A percentile compares a stretch with the other conserved stretches of the same genome.
phyloP scores from a whole-genome alignment of 2,329 filamentous ascomycete genomes.

The Paramyrothecium sp. region DNA sequence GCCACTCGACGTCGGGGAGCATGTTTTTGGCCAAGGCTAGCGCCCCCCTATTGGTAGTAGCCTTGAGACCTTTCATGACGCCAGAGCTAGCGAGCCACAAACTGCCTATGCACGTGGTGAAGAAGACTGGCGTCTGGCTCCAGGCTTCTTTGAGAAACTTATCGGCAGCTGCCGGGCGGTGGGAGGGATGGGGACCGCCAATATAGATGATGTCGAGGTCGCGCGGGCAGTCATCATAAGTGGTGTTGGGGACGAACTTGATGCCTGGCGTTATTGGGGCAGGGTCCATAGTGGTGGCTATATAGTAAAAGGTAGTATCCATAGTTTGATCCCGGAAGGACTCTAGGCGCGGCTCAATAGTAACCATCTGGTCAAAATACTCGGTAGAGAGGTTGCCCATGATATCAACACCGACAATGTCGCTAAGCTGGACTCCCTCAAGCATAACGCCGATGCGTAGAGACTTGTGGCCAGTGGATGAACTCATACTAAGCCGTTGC shows the following conservation, averaged over 20 bases:
- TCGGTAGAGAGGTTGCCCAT: slow-evolving; percentile 27
- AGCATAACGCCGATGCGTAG: slow-evolving; percentile 38
- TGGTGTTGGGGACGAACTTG: slow-evolving; percentile 31
- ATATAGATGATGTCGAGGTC: slow-evolving; percentile 38
- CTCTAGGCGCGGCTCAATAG: not conserved
- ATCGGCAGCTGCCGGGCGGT: slow-evolving; percentile 28
- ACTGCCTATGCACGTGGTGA: slow-evolving; percentile 35
- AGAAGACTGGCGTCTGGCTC: slow-evolving; percentile 27
- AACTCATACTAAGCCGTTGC: no score
- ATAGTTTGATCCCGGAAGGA: not conserved
- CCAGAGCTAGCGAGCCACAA: slow-evolving; percentile 36
- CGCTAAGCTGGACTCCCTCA: slow-evolving; percentile 35
- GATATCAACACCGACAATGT: slow-evolving; percentile 37
- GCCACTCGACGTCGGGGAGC: not conserved
- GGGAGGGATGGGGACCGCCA: slow-evolving; percentile 29
- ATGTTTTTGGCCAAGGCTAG: not conserved
- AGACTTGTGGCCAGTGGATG: no score
- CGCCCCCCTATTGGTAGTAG: slow-evolving; percentile 31
- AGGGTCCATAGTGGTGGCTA: slow-evolving; percentile 29
- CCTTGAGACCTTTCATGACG: slow-evolving; percentile 32
- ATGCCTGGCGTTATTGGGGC: slow-evolving; percentile 27
- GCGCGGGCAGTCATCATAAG: slow-evolving; percentile 36
- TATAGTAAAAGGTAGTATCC: slow-evolving; percentile 12
- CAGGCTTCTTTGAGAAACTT: slow-evolving; percentile 34
- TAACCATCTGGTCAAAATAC: slow-evolving; percentile 6